A percentile compares a stretch with the other conserved stretches of the same genome.
These are phyloP conservation scores for Saxophila tyrrhenica DNA, from an alignment of 495 filamentous ascomycete species.

Conservation along the genomic window DNA sequence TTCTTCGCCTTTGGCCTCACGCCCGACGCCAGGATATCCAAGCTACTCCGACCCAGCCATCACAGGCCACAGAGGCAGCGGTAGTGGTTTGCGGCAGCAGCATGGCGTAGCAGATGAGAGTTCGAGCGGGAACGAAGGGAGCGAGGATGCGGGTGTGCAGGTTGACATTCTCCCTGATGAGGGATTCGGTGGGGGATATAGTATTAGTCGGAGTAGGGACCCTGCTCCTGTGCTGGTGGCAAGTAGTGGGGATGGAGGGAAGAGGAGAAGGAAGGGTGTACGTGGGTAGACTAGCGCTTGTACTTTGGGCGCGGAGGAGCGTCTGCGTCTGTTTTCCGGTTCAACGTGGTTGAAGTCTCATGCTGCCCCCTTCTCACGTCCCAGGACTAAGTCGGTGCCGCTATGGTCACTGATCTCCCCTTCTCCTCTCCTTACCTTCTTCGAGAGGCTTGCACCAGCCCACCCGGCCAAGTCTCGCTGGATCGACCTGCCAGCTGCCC, in stretches of 20 bases:
- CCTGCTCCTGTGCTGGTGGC: not conserved
- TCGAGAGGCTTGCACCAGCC: no score
- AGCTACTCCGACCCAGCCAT: conserved; percentile 23
- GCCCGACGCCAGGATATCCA: conserved; percentile 5
- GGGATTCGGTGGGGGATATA: conserved; percentile 6
- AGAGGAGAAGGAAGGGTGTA: conserved; percentile 13
- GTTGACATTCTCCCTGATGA: conserved; percentile 21
- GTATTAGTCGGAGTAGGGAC: conserved; percentile 5
- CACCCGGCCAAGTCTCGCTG: no score
- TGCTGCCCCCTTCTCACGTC: no score
- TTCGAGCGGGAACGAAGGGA: conserved; percentile 15
- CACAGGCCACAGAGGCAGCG: not conserved
- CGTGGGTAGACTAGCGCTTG: conserved; percentile 4
- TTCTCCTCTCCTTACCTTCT: no score
- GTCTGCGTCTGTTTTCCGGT: no score
- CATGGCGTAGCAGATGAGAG: conserved; percentile 1
- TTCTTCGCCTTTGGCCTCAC: conserved; percentile 5
- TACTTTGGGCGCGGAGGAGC: no score
- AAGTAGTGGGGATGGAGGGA: conserved; percentile 3
- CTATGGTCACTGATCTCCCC: no score
- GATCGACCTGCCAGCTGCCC: no score
- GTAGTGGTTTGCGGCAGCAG: conserved; percentile 15
- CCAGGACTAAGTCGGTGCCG: no score
- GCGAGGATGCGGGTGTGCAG: conserved; percentile 21
- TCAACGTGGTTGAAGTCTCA: no score